Evolutionary conservation across 1,284 basidiomycete species (phyloP).

Genomic region (Ganoderma lingzhi): DNA sequence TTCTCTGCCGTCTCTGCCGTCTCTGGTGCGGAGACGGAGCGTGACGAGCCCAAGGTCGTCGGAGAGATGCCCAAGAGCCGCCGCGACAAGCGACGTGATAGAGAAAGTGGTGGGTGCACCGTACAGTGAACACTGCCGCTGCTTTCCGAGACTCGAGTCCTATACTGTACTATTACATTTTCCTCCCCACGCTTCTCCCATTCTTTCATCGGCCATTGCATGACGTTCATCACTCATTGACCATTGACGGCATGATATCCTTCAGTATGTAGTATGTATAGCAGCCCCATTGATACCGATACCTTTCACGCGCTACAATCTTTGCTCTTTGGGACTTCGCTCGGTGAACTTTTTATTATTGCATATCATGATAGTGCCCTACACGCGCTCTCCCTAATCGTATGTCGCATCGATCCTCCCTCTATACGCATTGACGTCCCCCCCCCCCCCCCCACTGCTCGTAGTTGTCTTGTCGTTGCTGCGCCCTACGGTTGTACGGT

Average conservation of each 20-base stretch:
- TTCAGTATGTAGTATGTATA: conserved; percentile 27
- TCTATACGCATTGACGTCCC: neutral
- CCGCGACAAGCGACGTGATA: conserved; percentile 35
- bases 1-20: conserved; percentile 41
- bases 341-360: conserved; percentile 30
- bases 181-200: neutral
- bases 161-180: conserved; percentile 4
- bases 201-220: conserved; percentile 4
- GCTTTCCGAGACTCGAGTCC: neutral
- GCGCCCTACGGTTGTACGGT: neutral
- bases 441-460: conserved; percentile 7
- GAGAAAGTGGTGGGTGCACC: conserved; percentile 33
- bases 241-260: conserved; percentile 33
- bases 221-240: conserved; percentile 13
- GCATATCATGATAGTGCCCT: conserved; percentile 32
- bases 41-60: conserved; percentile 33
- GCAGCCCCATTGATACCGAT: conserved; percentile 22
- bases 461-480: conserved; percentile 3
- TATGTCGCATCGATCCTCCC: conserved; percentile 16
- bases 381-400: conserved; percentile 31
- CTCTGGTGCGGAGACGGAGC: conserved; percentile 37
- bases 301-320: conserved; percentile 29
- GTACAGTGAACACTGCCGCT: conserved; percentile 31
- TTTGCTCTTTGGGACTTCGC: conserved; percentile 30
- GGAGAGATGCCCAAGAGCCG: conserved; percentile 29